phyloP scores from a whole-genome alignment of 1,139 yeast species.

The Meyerozyma guilliermondii region DNA sequence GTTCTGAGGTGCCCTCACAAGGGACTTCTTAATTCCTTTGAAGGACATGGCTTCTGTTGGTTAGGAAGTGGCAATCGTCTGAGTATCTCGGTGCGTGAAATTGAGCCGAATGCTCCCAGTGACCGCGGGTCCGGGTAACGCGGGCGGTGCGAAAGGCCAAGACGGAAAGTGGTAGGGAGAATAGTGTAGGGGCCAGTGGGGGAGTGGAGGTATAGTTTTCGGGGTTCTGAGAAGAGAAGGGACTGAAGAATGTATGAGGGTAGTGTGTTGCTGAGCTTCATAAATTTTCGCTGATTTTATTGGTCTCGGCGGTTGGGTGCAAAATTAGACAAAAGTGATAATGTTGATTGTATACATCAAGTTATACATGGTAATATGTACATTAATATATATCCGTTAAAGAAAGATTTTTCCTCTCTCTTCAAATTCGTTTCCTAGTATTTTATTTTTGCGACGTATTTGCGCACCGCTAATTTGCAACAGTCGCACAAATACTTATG shows the following conservation, averaged over 20 bases:
- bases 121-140: conserved; percentile 1
- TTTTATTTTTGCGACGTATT: neutral
- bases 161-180: too few species aligned
- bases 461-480: too few species aligned
- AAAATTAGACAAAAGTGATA: neutral
- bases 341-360: too few species aligned
- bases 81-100: neutral
- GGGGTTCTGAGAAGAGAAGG: too few species aligned
- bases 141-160: neutral
- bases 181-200: too few species aligned
- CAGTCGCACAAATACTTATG: neutral
- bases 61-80: neutral
- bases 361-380: too few species aligned
- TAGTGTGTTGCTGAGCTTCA: too few species aligned
- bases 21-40: conserved; percentile 86
- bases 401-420: too few species aligned
- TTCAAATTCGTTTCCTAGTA: too few species aligned
- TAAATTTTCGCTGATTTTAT: neutral
- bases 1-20: conserved; percentile 80
- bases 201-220: too few species aligned
- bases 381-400: too few species aligned
- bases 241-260: too few species aligned
- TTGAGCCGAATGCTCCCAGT: neutral
- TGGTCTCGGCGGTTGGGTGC: neutral
- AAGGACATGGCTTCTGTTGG: conserved; percentile 60